Evolutionary conservation across 768 basidiomycete species (phyloP).

Genomic region (Scleroderma citrinum): DNA sequence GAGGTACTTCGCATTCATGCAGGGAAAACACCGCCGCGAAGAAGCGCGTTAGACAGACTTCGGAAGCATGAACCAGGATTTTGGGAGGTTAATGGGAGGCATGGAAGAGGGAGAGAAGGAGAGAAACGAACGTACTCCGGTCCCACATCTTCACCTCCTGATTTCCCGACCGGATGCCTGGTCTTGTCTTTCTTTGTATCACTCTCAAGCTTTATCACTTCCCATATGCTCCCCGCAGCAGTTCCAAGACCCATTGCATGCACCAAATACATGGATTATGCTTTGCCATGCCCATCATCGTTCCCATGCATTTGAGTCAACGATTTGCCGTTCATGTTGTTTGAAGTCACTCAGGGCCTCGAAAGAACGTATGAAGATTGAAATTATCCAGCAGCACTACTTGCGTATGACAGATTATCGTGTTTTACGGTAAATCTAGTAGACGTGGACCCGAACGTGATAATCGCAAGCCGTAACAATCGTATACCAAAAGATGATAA

Average conservation of each 20-base stretch:
- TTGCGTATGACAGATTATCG: no score
- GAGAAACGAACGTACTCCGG: background rate
- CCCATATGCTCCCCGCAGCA: background rate
- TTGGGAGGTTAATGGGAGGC: background rate
- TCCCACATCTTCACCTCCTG: background rate
- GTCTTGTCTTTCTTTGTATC: background rate
- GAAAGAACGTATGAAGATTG: no score
- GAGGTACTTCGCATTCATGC: constrained; percentile 3
- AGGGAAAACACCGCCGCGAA: constrained; percentile 91
- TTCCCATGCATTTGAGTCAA: background rate
- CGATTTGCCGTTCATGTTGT: no score
- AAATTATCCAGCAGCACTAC: no score
- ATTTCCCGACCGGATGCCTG: background rate
- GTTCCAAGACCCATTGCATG: background rate
- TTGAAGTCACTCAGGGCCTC: no score
- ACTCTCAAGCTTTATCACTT: constrained; percentile 1
- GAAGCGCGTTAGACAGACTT: constrained; percentile 64
- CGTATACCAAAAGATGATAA: background rate
- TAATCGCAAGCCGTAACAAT: background rate
- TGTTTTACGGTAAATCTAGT: no score
- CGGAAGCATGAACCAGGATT: constrained; percentile 35
- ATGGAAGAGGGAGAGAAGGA: background rate
- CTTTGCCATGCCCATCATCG: constrained; percentile 1
- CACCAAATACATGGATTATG: constrained; percentile 1
- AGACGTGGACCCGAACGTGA: no score